phyloP scores from a whole-genome alignment of 805 yeast genomes.

The Isabelozyma gotoi region DNA sequence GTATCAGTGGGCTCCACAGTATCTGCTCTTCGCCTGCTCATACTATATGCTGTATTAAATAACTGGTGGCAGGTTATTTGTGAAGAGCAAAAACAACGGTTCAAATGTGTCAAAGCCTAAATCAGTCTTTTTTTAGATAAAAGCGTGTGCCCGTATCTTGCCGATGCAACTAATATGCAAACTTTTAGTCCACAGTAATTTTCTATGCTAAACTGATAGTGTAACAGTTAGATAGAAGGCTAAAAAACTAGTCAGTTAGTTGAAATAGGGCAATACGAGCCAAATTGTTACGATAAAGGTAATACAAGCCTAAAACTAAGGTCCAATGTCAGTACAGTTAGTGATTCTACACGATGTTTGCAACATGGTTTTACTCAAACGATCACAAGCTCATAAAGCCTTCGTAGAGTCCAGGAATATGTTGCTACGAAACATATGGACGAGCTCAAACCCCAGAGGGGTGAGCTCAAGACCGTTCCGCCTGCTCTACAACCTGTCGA shows the following conservation, averaged over 20 bases:
- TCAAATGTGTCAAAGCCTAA: background rate
- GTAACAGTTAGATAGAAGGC: too few relatives aligned
- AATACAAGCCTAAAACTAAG: too few relatives aligned
- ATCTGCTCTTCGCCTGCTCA: conserved; percentile 4
- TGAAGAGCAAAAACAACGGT: background rate
- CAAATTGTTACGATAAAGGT: too few relatives aligned
- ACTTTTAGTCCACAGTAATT: too few relatives aligned
- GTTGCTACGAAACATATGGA: conserved; percentile 77
- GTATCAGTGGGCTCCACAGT: conserved; percentile 8
- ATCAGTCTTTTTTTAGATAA: too few relatives aligned
- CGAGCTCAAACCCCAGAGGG: conserved; percentile 56
- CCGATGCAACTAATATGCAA: too few relatives aligned
- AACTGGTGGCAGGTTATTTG: too few relatives aligned
- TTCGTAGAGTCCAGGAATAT: conserved; percentile 99
- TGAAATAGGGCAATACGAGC: too few relatives aligned
- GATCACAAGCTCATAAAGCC: conserved; percentile 86
- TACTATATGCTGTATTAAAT: background rate
- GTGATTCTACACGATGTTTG: conserved; percentile 57
- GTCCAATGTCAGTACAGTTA: too few relatives aligned
- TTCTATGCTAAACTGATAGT: too few relatives aligned
- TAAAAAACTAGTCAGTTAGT: too few relatives aligned
- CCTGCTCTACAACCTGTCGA: conserved; percentile 91
- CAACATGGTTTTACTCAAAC: conserved; percentile 99
- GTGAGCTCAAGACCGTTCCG: conserved; percentile 64
- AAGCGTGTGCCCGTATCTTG: too few relatives aligned